Evolutionary conservation across 495 filamentous ascomycete genomes (phyloP).

Genomic region (Podospora tetraspora): DNA sequence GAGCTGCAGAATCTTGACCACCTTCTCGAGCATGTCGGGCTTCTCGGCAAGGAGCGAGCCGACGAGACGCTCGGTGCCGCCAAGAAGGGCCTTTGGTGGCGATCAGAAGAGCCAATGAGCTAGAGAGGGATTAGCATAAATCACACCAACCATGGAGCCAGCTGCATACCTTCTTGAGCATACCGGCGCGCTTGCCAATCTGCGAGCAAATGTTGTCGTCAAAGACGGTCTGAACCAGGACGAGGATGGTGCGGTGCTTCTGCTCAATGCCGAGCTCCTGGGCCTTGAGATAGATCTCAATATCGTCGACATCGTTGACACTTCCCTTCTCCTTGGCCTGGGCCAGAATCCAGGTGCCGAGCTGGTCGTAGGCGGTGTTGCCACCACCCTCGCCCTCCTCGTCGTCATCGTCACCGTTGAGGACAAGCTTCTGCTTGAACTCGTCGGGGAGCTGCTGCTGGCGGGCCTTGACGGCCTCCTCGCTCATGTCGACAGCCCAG

Average conservation of each 20-base stretch:
- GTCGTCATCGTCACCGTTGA: constrained; percentile 80
- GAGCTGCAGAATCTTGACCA: constrained; percentile 77
- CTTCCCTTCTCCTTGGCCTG: constrained; percentile 66
- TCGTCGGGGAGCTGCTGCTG: constrained; percentile 84
- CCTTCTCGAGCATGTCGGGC: constrained; percentile 67
- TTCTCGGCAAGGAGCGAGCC: constrained; percentile 61
- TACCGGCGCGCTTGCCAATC: constrained; percentile 68
- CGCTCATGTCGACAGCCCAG: constrained; percentile 93
- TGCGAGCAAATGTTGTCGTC: constrained; percentile 79
- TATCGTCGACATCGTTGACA: constrained; percentile 69
- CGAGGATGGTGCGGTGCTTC: constrained; percentile 90
- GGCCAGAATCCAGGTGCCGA: constrained; percentile 86
- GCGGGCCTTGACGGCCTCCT: constrained; percentile 90
- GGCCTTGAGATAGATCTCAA: constrained; percentile 92
- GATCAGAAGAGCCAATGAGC: constrained; percentile 75
- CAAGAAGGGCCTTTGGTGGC: constrained; percentile 94
- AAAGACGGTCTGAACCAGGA: constrained; percentile 91
- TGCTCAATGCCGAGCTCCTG: constrained; percentile 90
- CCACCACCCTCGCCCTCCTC: constrained; percentile 71
- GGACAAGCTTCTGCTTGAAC: constrained; percentile 80
- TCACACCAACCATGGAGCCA: neutral
- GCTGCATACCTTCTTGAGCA: constrained; percentile 73
- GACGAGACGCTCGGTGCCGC: constrained; percentile 90
- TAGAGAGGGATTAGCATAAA: constrained; percentile 37
- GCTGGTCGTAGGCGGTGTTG: constrained; percentile 78